Evolutionary conservation across 2,329 filamentous ascomycete species (phyloP), one percentile per base, ranked within the genome.

Genomic region (Hypoxylon sp.): DNA sequence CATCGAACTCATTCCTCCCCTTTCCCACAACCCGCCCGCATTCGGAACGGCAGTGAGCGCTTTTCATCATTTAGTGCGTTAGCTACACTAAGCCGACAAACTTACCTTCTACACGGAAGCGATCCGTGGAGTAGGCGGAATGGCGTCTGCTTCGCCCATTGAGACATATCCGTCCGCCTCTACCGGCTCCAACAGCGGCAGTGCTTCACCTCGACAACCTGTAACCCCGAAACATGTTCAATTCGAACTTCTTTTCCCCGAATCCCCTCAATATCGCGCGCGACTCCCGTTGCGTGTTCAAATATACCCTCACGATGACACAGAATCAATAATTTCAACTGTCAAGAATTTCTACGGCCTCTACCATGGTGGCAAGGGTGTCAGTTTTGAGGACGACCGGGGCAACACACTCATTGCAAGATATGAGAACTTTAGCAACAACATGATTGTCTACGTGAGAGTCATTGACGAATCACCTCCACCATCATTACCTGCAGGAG

Each of bases 311-410:
- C 94, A 98, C 81, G 96, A 99, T 84, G 94, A 93, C 57, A 98
- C 95, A 22, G 95, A 98, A 79, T 98, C 94, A 37, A 99, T 99
- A 82, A 93, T 98, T 71, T 96, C 94, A 13, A 98, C 96, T 1
- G 95, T 98, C 78, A 98, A 97, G 87, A 98, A 98, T 85, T 98
- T 98, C 83, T 98, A 97, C 79, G 96, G 96, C 68, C 87, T 99
- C 73, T 98, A 98, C 80, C 93, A 95, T 39, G 87, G 89, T 74
- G 89, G 89, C 73, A 91, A 91, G 78, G 94, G 96, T 72, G 92
- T 99, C 77, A 97, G 94, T 82, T 98, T 99, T 77, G 95, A 98
- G 82, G 95, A 98, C 80, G 89, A 93, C 71, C 85, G 92, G 75
- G 94, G 93, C 76, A 95, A 92, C 77, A 97, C 92, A 68, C 89